Conservation (phyloP, 192 early-diverging fungal genomes). For the Mortierella hygrophila region DNA sequence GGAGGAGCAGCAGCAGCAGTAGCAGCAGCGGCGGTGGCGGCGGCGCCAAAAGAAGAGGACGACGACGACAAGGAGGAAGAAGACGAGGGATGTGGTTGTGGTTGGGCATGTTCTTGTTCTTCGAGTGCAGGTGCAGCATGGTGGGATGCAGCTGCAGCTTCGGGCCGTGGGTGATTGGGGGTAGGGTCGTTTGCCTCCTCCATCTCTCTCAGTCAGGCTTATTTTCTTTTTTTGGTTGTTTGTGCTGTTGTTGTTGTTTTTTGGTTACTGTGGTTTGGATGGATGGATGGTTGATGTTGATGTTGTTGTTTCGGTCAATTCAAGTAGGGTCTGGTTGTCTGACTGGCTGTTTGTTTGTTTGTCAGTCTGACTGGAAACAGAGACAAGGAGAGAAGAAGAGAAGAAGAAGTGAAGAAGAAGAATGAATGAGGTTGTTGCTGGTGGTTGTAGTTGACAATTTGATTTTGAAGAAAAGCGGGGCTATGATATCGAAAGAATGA, state of each 20-base stretch:
- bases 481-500: not conserved
- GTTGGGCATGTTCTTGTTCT: not conserved
- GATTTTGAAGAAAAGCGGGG: too few species aligned
- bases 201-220: not conserved
- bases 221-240: not conserved
- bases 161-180: constrained; percentile 6
- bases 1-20: too few species aligned
- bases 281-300: not conserved
- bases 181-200: constrained; percentile 8
- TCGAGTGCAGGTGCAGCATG: constrained; percentile 2
- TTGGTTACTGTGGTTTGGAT: not conserved
- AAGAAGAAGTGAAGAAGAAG: not conserved
- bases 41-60: not conserved
- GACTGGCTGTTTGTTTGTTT: too few species aligned
- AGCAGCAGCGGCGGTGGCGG: too few species aligned
- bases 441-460: too few species aligned
- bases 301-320: not conserved
- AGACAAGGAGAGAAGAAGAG: not conserved
- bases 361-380: not conserved
- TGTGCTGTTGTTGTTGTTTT: not conserved
- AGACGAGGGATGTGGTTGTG: constrained; percentile 3
- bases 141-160: constrained; percentile 5
- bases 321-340: not conserved
- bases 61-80: not conserved
- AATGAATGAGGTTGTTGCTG: not conserved